Base-by-base conservation (phyloP, 495 filamentous ascomycete genomes). In the Zalerion maritima region DNA sequence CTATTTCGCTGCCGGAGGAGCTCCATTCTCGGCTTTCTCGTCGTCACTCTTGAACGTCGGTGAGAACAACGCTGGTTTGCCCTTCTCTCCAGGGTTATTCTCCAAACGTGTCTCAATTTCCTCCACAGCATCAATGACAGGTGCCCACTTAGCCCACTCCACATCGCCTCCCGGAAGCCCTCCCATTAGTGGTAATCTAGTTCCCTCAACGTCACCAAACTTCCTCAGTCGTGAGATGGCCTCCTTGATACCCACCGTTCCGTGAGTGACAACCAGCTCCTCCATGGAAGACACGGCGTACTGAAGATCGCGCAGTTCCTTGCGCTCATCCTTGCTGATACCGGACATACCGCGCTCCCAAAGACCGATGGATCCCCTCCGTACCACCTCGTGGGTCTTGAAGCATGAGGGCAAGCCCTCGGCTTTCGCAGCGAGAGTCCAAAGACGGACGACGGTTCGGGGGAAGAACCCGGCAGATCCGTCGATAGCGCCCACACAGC, bases 391-490 rank as follows among this genome's bases (percentile, higher is more conserved):
- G 2, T 46, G 45, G 0, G 43, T 40, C n/a, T 35, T 40, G n/a
- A n/a, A n/a, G n/a, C n/a, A n/a, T n/a, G n/a, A n/a, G n/a, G n/a
- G n/a, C n/a, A n/a, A n/a, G n/a, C n/a, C n/a, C 22, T 36, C 49
- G 40, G 37, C 55, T 31, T 53, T 52, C 5, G 47, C 43, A 9
- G 55, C 52, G 2, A 75, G 41, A 2, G 55, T 40, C 41, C 64
- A 72, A 2, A 79, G 43, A 13, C 54, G 42, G 8, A 74, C 67
- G 0, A 77, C 62, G 0, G 56, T 64, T 34, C 65, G 66, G 3
- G 74, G 74, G 46, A 66, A 78, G 49, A 73, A 63, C 0, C 61
- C 70, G 0, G 72, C 67, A 19, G 73, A 51, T 4, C 73, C 74
- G 34, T 78, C 74, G 30, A 79, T 76, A 1, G 71, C 66, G 9